Evolutionary conservation across 345 rosid species (phyloP), one percentile per base, ranked within the genome.

Genomic region (Geranium brycei): DNA sequence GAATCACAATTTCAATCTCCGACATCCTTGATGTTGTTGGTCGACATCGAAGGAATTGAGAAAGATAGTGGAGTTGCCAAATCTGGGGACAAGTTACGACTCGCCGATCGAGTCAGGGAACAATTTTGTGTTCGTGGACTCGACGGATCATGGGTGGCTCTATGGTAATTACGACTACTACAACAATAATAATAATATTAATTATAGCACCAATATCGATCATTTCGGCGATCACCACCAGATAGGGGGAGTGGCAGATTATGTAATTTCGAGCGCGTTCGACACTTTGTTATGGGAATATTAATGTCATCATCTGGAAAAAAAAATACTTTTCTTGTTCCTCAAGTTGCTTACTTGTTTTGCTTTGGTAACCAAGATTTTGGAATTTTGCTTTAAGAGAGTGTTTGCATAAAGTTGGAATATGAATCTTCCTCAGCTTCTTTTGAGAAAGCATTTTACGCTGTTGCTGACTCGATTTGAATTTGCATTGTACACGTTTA

Each of bases 51-150:
- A 66, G 40, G 78, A 73, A 59, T 51, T 80, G 58, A 51, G 76
- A 12, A 76, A 80, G 69, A 80, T 80, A 15, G 70, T 75, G 14
- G 76, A 80, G 74, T 57, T 80, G 67, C 84, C 84, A 30, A 71
- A 71, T 14, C 62, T 80, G 18, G 78, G 71, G 40, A 56, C 69
- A 61, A 68, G 68, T 51, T 63, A 28, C 65, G 77, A 38, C 28
- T 23, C 28, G 47, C 11, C 47, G 47, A 4, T 4, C 47, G 47
- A 47, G 53, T 47, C 53, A 3, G 15, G 53, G 14, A 47, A 3
- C 53, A 15, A 69, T 35, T 62, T 32, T 13, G 73, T 59, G 63
- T 60, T 69, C 19, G 30, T 30, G 0, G 73, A 69, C 31, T 51
- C 56, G 51, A 1, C 31, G 38, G 73, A 64, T 51, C 31, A 51